These are phyloP conservation scores for Flaveria linearis DNA, from an alignment of 129 eudicot genomes.

Conservation along the genomic window DNA sequence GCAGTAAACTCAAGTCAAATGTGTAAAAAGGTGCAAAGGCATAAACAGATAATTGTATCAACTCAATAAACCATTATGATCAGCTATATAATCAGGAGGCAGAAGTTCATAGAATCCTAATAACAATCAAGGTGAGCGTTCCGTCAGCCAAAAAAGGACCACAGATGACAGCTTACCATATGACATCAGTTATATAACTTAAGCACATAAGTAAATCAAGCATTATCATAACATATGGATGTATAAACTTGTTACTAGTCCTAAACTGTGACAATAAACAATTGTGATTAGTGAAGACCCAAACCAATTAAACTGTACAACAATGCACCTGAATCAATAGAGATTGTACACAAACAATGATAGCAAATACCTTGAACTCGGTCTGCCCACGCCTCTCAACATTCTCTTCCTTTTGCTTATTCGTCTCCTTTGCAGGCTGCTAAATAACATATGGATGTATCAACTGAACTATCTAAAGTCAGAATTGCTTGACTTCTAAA, in stretches of 20 bases:
- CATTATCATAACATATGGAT: background rate
- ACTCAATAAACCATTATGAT: slow-evolving; percentile 4
- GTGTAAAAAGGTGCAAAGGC: slow-evolving; percentile 15
- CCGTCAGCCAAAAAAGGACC: background rate
- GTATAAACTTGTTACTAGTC: background rate
- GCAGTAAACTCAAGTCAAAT: slow-evolving; percentile 38
- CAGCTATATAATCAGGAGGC: background rate
- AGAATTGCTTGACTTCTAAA: too few species aligned
- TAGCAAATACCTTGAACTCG: too few species aligned
- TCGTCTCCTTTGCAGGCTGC: too few species aligned
- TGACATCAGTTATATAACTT: slow-evolving; percentile 15
- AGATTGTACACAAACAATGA: too few species aligned
- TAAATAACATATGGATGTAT: too few species aligned
- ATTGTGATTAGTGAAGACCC: too few species aligned
- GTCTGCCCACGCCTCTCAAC: too few species aligned
- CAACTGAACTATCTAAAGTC: too few species aligned
- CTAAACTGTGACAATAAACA: background rate
- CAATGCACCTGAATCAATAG: too few species aligned
- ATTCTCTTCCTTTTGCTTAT: too few species aligned
- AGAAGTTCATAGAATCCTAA: background rate
- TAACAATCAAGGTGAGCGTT: background rate
- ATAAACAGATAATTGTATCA: slow-evolving; percentile 11
- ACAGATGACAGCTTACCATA: background rate
- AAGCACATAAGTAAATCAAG: slow-evolving; percentile 21
- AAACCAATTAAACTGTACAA: too few species aligned